Conservation (phyloP, 169 alveolate genomes). For the Plasmodium vivax region DNA sequence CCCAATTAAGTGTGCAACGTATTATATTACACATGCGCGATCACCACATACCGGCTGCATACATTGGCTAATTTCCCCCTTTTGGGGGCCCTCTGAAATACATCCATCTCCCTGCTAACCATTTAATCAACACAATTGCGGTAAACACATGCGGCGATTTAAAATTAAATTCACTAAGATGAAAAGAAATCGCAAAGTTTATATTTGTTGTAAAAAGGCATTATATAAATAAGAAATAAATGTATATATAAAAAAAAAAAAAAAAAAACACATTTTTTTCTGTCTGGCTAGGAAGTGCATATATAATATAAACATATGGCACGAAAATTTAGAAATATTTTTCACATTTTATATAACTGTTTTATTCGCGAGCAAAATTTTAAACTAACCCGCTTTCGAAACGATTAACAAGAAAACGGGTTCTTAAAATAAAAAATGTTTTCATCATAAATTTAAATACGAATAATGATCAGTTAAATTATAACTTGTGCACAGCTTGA, state of each 20-base stretch:
- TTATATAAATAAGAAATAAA: background rate
- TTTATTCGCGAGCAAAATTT: no score
- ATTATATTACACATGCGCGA: no score
- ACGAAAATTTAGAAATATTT: background rate
- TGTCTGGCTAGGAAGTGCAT: background rate
- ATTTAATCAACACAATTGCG: background rate
- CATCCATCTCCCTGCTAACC: background rate
- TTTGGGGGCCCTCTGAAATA: background rate
- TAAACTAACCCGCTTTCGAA: background rate
- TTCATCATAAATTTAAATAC: background rate
- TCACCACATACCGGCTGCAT: background rate
- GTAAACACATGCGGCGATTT: background rate
- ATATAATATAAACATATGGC: background rate
- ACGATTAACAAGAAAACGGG: background rate
- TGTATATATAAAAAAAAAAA: background rate
- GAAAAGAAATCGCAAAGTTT: background rate
- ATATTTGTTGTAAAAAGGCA: background rate
- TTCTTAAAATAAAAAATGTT: background rate
- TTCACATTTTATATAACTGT: background rate
- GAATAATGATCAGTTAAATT: background rate
- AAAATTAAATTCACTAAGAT: background rate
- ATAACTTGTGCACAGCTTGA: no score
- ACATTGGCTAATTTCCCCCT: background rate
- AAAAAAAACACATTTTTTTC: background rate
- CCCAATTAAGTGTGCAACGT: no score